Percentiles rank a stretch among this genome's conserved stretches.
phyloP scores from a whole-genome alignment of 2,329 filamentous ascomycete genomes.

The Dactylellina drechsleri region DNA sequence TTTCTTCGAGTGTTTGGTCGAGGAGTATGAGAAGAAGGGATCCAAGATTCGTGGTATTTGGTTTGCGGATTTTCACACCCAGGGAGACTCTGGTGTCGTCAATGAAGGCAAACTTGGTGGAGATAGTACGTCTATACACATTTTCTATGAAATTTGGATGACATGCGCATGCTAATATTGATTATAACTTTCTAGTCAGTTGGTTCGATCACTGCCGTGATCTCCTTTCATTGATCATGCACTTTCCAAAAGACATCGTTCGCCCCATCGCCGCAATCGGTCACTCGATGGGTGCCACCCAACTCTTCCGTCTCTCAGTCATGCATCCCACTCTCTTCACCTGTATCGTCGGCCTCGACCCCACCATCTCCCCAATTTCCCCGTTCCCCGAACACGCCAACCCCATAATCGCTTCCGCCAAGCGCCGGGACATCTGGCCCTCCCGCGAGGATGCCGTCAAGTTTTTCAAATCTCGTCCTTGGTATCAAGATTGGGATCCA shows the following conservation, averaged over 20 bases:
- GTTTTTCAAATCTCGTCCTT: conserved; percentile 74
- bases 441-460: conserved; percentile 75
- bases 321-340: conserved; percentile 83
- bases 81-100: conserved; percentile 79
- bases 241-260: conserved; percentile 80
- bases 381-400: conserved; percentile 62
- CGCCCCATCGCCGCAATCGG: conserved; percentile 85
- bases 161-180: neutral
- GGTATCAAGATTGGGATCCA: conserved; percentile 84
- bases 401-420: conserved; percentile 72
- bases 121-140: conserved; percentile 72
- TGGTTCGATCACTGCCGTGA: conserved; percentile 90
- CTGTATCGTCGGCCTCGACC: conserved; percentile 81
- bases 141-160: neutral
- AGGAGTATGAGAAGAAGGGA: conserved; percentile 68
- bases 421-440: conserved; percentile 83
- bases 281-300: conserved; percentile 86
- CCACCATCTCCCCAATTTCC: conserved; percentile 70
- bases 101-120: conserved; percentile 82
- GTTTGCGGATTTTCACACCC: conserved; percentile 88
- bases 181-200: conserved; percentile 68
- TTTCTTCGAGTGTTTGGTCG: conserved; percentile 83
- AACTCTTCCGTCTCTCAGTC: conserved; percentile 65
- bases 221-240: conserved; percentile 84
- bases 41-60: conserved; percentile 83